Conservation (phyloP, 2,329 filamentous ascomycete species). For the Hymenoscyphus fructigenus region DNA sequence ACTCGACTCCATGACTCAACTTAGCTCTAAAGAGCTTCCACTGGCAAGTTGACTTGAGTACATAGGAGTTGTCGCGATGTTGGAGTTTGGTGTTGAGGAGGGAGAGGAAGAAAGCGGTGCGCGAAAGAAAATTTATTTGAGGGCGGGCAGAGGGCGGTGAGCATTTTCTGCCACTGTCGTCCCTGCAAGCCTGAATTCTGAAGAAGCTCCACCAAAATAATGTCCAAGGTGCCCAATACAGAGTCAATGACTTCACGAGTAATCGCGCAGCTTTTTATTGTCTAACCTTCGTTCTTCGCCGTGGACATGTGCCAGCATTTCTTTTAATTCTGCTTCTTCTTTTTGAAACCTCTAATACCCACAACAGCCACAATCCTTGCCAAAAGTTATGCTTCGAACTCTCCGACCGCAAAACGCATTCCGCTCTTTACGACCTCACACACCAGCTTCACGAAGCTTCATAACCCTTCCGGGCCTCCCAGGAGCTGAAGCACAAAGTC, state of each 20-base stretch:
- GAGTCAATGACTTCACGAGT: slow-evolving; percentile 18
- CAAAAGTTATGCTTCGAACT: slow-evolving; percentile 26
- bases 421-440: slow-evolving; percentile 14
- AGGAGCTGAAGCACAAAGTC: slow-evolving; percentile 51
- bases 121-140: slow-evolving; percentile 5
- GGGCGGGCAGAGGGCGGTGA: slow-evolving; percentile 10
- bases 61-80: slow-evolving; percentile 9
- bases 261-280: background rate
- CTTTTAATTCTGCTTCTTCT: background rate
- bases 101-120: background rate
- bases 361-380: slow-evolving; percentile 9
- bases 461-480: slow-evolving; percentile 40
- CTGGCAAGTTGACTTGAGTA: background rate
- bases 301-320: background rate
- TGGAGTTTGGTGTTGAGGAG: slow-evolving; percentile 2
- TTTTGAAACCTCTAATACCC: background rate
- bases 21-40: background rate
- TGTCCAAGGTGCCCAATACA: background rate
- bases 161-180: slow-evolving; percentile 8
- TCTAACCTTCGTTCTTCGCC: background rate
- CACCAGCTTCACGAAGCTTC: slow-evolving; percentile 42
- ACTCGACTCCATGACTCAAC: slow-evolving; percentile 18
- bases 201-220: background rate
- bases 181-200: background rate
- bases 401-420: slow-evolving; percentile 24